Evolutionary conservation across 2,329 filamentous ascomycete genomes (phyloP), one percentile per base, ranked within the genome.

Genomic region (Phoma herbarum): DNA sequence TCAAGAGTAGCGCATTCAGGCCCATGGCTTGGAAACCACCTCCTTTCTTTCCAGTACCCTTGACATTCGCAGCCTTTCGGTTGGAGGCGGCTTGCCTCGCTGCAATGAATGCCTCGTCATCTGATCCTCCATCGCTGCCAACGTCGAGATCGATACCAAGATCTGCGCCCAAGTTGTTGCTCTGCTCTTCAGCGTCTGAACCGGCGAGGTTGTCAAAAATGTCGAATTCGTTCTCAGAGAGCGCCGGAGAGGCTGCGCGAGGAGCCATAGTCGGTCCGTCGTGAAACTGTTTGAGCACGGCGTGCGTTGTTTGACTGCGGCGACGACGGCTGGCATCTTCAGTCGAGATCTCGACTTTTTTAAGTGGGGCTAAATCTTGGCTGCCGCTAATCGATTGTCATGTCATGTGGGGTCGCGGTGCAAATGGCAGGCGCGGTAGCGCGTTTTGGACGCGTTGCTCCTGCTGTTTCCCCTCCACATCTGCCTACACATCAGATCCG

Each of bases 1-100:
- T 95, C 23, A 99, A 83, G 4, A 99, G 83, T 66, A 90, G 89
- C 11, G 88, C 83, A 79, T 91, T 96, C 56, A 98, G 81, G 58
- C 91, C 88, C 93, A 99, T 97, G 45, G 91, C 90, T 77, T 99
- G 95, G 75, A 99, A 99, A 51, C 94, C 95, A 70, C 95, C 95
- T 35, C 93, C 91, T 78, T 98, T 99, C 82, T 97, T 97, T 29
- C 92, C 91, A 2, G 89, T 90, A 63, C 90, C 90, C 20, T 92
- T 91, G 8, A 95, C 69, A 73, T 93, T 95, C 10, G 90, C 85
- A 1, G 87, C 82, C 74, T 97, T 98, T 61, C 94, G 84, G 74
- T 97, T 97, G 4, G 91, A 92, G 16, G 92, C 92, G 3, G 91
- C 90, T 75, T 97, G 93, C 69, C 90, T 87, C 35, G 91, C 86